phyloP scores from a whole-genome alignment of 495 filamentous ascomycete species.

The Talaromyces adpressus region DNA sequence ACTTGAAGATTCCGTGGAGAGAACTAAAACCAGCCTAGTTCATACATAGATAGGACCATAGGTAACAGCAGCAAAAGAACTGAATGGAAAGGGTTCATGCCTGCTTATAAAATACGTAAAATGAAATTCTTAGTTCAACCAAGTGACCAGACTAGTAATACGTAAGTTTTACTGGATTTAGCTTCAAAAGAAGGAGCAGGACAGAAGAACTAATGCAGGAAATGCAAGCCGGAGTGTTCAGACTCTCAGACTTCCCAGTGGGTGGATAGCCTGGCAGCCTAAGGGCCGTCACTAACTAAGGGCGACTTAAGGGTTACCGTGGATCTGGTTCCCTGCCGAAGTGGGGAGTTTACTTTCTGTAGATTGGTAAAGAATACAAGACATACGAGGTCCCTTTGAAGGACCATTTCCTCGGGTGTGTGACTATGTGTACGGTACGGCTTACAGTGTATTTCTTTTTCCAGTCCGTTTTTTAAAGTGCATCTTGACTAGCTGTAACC shows the following conservation, averaged over 20 bases:
- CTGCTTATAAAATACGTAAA: neutral
- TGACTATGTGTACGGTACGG: neutral
- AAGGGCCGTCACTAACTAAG: neutral
- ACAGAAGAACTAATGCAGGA: slow-evolving; percentile 1
- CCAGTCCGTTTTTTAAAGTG: neutral
- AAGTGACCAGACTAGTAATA: neutral
- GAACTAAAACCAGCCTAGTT: neutral
- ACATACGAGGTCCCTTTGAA: neutral
- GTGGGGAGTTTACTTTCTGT: neutral
- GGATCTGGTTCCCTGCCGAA: slow-evolving; percentile 4
- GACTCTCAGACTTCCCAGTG: neutral
- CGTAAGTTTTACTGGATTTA: neutral
- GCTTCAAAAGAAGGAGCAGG: neutral
- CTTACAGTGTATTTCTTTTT: neutral
- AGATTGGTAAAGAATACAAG: no score
- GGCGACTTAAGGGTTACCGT: neutral
- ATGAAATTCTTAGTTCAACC: neutral
- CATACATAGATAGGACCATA: neutral
- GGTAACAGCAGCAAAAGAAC: neutral
- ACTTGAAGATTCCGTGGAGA: neutral
- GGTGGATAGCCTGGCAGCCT: neutral
- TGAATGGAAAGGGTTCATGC: neutral
- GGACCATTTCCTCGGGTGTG: neutral
- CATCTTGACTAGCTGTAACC: neutral
- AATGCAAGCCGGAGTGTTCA: neutral